Base-by-base conservation (phyloP, 2,329 filamentous ascomycete species). In the Fusarium foetens region DNA sequence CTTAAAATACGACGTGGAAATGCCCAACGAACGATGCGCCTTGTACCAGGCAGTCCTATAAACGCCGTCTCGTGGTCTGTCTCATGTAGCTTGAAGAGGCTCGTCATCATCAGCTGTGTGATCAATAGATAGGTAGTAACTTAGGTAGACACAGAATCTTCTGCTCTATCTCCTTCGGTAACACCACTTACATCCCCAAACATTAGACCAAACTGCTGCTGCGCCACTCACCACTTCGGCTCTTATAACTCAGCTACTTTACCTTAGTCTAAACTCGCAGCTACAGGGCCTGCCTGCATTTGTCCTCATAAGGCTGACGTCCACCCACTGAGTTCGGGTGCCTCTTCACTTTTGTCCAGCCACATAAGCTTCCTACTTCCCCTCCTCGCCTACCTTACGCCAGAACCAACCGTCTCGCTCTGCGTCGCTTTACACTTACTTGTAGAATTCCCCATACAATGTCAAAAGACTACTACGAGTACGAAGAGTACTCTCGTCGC, bases 391-490 rank as follows among this genome's bases (percentile, higher is more conserved):
- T 43, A 43, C 58, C 43, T 46, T n/a, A 46, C 9, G 29, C 29
- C 58, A 48, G 27, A 58, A 13, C 19, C 33, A 41, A 33, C 29
- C 29, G 13, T 45, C 33, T 60, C 25, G 41, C 36, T 35, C 54
- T 48, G 27, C 35, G 17, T 39, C 16, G 35, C 23, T 41, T 35
- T 21, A 48, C 45, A 25, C 39, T 19, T n/a, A 16, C 35, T n/a
- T 25, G 46, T 12, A 46, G 36, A 53, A 11, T 8, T 31, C 42
- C 17, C 17, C 39, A 48, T 19, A 33, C 31, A 66, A 76, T 70
- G 75, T 77, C 75, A 53, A 77, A 72, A 55, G 67, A 76, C 31
- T 76, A 78, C 68, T 79, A 81, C 71, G 77, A 78, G 57, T 76
- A 77, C 43, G 77, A 81, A 57, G 73, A 77, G 55, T 63, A 60